These are phyloP conservation scores for Aspergillus costaricaensis DNA, from an alignment of 2,329 filamentous ascomycete species.

Conservation along the genomic window DNA sequence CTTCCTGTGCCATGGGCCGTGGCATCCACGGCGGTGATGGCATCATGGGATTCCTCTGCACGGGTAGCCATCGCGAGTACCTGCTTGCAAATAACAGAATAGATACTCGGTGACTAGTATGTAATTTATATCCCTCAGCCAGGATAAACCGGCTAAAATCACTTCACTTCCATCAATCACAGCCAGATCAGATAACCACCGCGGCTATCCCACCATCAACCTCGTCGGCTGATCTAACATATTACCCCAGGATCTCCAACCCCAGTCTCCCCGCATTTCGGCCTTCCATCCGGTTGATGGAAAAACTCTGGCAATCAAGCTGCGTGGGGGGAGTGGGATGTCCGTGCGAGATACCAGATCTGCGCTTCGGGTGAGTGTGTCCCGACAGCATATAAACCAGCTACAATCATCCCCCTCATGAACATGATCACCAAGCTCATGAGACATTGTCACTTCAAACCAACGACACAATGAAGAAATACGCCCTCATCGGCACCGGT, in stretches of 20 bases:
- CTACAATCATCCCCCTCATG: background rate
- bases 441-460: no score
- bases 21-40: slow-evolving; percentile 12
- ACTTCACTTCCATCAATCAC: background rate
- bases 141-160: background rate
- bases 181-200: background rate
- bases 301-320: background rate
- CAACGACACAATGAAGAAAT: slow-evolving; percentile 1
- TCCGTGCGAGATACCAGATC: background rate
- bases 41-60: slow-evolving; percentile 1
- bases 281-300: background rate
- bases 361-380: background rate
- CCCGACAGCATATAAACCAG: background rate
- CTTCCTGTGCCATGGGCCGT: background rate
- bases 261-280: background rate
- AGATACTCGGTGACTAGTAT: background rate
- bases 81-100: background rate
- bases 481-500: slow-evolving; percentile 54
- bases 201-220: background rate
- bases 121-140: background rate
- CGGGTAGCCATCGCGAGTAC: background rate
- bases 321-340: background rate
- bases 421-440: no score
- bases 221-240: background rate
- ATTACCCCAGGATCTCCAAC: background rate